Evolutionary conservation across 148 eudicot species (phyloP).

Genomic region (Mesembryanthemum crystallinum): DNA sequence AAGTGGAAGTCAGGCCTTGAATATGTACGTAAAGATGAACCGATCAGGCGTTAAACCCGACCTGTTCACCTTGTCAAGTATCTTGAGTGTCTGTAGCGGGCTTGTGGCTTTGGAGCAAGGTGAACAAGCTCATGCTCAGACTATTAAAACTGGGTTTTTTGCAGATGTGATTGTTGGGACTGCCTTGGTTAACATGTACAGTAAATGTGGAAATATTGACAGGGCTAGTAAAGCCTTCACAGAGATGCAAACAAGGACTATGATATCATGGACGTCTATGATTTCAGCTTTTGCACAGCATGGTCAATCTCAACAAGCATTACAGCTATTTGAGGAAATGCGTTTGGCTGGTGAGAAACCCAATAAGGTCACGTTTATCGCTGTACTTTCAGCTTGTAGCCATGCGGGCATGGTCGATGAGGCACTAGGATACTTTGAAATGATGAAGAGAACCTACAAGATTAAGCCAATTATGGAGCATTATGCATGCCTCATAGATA

Average conservation of each 20-base stretch:
- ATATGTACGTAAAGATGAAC: constrained; percentile 43
- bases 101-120: constrained; percentile 68
- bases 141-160: constrained; percentile 57
- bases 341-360: constrained; percentile 58
- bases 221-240: constrained; percentile 55
- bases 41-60: constrained; percentile 55
- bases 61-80: constrained; percentile 60
- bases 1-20: constrained; percentile 54
- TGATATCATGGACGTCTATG: constrained; percentile 74
- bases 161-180: constrained; percentile 71
- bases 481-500: constrained; percentile 57
- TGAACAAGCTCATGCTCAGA: constrained; percentile 71
- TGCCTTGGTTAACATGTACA: constrained; percentile 66
- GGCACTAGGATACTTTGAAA: constrained; percentile 48
- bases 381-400: constrained; percentile 72
- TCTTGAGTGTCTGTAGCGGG: constrained; percentile 53
- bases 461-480: constrained; percentile 70
- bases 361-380: constrained; percentile 64
- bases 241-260: constrained; percentile 53
- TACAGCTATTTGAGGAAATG: constrained; percentile 67
- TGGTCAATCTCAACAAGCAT: constrained; percentile 53
- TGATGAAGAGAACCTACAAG: constrained; percentile 61
- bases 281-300: constrained; percentile 66
- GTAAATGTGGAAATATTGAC: constrained; percentile 62
- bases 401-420: constrained; percentile 61